Evolutionary conservation across 1,284 basidiomycete genomes (phyloP), one percentile per base, ranked within the genome.

Genomic region (Cryptococcus amylolentus): DNA sequence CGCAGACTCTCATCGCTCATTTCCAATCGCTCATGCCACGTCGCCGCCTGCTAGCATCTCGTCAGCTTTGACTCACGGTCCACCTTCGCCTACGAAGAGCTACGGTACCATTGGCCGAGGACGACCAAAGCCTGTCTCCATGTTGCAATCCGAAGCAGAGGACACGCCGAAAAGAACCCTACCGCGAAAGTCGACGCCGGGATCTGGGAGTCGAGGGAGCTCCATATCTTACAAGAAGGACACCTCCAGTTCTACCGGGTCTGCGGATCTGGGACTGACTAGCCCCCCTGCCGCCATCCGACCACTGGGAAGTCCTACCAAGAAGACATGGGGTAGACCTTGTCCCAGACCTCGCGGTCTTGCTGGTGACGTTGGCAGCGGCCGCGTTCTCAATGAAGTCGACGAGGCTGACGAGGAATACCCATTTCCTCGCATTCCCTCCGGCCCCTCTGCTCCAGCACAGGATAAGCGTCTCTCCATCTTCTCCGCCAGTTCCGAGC

Each of bases 191-290:
- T 56, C 51, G 10, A 52, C 54, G 13, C 58, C 58, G 13, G 56
- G 59, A 18, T 53, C 55, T 6, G 62, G 60, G 14, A 61, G 62
- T 2, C 54, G 65, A 3, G 58, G 65, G 37, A 72, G 72, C 54
- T 71, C 69, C 0, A 74, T 76, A 52, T 71, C 70, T 20, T 76
- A 76, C 56, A 69, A 64, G 55, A 72, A 66, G 54, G 70, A 73
- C 26, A 26, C 44, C 12, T 46, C 44, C 7, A 16, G 41, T 13
- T 28, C 44, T 26, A 23, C 44, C 26, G 27, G 41, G n/a, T n/a
- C n/a, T 23, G 20, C 16, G 41, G 41, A 42, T 9, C 10, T 42
- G n/a, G 41, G 41, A 42, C 12, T 18, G 41, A n/a, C 7, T 12
- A 42, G 16, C 41, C n/a, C 41, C 20, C 10, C 10, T 10, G 31